Base-by-base conservation (phyloP, 1,284 basidiomycete genomes). In the Tilletiopsis washingtonensis region DNA sequence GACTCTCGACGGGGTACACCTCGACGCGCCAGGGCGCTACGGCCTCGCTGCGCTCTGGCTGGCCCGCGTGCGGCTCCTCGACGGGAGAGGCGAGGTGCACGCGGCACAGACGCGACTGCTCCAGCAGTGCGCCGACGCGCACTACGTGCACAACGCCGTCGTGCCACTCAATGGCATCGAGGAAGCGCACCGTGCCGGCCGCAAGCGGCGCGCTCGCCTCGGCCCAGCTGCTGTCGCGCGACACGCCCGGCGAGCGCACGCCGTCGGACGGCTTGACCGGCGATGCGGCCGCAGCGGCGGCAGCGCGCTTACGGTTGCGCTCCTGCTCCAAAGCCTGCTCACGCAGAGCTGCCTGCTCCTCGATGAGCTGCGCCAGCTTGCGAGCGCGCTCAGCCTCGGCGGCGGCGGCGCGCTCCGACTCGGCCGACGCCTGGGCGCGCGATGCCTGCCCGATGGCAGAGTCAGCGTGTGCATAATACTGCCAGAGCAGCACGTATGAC, bases 341-440 rank as follows among this genome's bases (percentile, higher is more conserved):
- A 37, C 69, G 62, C 43, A 60, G 57, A 46, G 40, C 48, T 17
- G 61, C 60, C 43, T 69, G 63, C 19, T 59, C 43, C 42, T 65
- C 57, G 25, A 71, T 71, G 27, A 56, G 52, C 38, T 54, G 48
- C 2, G 62, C 64, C 0, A 71, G 59, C 46, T 63, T 54, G n/a
- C 56, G 43, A 26, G 64, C 59, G 24, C 63, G 57, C 6, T 55
- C 54, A 15, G 57, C 55, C 37, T 68, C 65, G 2, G 51, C 59
- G 12, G 17, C 12, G 17, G 32, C 32, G 2, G 32, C 32, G 12
- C 17, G 12, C 3, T 34, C 32, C 2, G 32, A 34, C 32, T 34
- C 12, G 17, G 32, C 32, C 12, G 12, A 34, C 12, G 32, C 32
- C 32, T 12, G 17, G 32, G 32, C 32, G 12, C 17, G 32, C 32